phyloP scores from a whole-genome alignment of 75 land plant species.

The Azolla pinnata region DNA sequence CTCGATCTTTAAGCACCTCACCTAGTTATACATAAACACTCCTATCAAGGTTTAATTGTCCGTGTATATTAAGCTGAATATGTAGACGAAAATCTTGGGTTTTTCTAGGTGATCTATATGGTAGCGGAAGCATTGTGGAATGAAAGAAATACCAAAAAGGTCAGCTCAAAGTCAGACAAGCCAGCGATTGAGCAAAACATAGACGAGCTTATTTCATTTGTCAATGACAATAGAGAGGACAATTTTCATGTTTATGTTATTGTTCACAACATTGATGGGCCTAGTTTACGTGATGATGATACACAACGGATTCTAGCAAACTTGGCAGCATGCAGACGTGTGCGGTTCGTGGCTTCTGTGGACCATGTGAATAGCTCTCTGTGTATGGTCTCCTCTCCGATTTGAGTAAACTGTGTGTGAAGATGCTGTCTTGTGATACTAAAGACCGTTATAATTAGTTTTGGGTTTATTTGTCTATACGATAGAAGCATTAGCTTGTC shows the following conservation, averaged over 20 bases:
- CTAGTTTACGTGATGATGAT: conserved; percentile 73
- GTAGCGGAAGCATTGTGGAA: conserved; percentile 69
- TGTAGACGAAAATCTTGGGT: no score
- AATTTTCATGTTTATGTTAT: conserved; percentile 51
- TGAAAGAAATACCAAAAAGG: conserved; percentile 33
- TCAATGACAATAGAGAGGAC: conserved; percentile 35
- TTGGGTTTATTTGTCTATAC: no score
- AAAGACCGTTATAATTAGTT: no score
- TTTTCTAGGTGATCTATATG: conserved; percentile 31
- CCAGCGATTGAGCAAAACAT: conserved; percentile 38
- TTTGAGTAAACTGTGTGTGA: background rate
- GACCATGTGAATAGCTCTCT: conserved; percentile 92
- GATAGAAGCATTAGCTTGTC: no score
- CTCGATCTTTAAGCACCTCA: no score
- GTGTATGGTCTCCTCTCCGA: conserved; percentile 40
- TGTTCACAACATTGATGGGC: conserved; percentile 93
- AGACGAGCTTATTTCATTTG: conserved; percentile 64
- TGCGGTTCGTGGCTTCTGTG: conserved; percentile 77
- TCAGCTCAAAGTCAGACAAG: conserved; percentile 21
- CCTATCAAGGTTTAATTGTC: no score
- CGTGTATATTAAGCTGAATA: no score
- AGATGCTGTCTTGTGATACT: background rate
- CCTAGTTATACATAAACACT: no score
- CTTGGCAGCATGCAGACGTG: conserved; percentile 56
- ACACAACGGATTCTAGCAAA: conserved; percentile 68